phyloP scores from a whole-genome alignment of 495 filamentous ascomycete species.

The Acidomyces sp. region DNA sequence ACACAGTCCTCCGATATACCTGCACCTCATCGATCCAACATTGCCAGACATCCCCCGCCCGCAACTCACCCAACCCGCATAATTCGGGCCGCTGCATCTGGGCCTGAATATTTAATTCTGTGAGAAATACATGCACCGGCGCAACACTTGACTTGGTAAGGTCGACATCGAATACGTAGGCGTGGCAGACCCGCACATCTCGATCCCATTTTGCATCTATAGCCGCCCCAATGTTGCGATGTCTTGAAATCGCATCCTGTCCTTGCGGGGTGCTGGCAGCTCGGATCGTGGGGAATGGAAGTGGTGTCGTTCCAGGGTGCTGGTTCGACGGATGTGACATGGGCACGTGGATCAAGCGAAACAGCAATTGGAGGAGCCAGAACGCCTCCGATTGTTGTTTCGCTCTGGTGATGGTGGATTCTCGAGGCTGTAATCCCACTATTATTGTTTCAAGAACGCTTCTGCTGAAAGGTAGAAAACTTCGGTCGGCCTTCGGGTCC shows the following conservation, averaged over 20 bases:
- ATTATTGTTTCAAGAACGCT: slow-evolving; percentile 41
- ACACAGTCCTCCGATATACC: slow-evolving; percentile 13
- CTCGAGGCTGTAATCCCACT: slow-evolving; percentile 37
- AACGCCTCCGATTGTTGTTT: slow-evolving; percentile 32
- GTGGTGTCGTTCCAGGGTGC: neutral
- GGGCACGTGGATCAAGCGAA: slow-evolving; percentile 60
- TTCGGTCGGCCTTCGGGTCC: slow-evolving; percentile 17
- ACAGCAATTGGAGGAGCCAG: slow-evolving; percentile 59
- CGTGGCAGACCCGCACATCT: neutral
- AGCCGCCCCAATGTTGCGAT: slow-evolving; percentile 23
- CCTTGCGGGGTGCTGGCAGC: slow-evolving; percentile 24
- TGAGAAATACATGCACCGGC: too few species aligned
- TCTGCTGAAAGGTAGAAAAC: slow-evolving; percentile 51
- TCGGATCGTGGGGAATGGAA: slow-evolving; percentile 32
- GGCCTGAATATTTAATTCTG: slow-evolving; percentile 10
- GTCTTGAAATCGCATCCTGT: slow-evolving; percentile 40
- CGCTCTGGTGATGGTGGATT: slow-evolving; percentile 32
- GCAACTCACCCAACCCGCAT: neutral
- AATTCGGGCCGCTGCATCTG: slow-evolving; percentile 1
- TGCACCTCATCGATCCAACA: slow-evolving; percentile 19
- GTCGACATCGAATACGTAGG: too few species aligned
- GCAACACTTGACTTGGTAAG: too few species aligned
- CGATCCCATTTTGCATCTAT: neutral
- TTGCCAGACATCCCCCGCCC: slow-evolving; percentile 25
- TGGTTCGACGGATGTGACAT: too few species aligned